Percentiles rank a stretch among this genome's conserved stretches.
Conservation (phyloP, 768 basidiomycete genomes). For the Antrodiella citrinella region DNA sequence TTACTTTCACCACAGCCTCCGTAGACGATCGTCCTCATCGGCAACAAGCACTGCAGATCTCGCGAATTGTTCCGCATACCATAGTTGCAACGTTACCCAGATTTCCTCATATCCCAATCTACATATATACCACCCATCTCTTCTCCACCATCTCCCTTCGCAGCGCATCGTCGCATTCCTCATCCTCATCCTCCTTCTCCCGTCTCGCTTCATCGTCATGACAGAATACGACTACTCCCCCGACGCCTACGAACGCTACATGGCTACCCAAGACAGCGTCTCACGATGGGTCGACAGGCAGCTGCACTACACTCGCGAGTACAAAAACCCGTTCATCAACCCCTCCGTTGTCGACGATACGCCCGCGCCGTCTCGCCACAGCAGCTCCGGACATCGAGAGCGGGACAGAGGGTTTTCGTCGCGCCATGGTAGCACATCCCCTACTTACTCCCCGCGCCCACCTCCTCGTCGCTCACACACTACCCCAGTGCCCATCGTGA, state of each 20-base stretch:
- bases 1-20: neutral
- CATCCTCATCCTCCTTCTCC: neutral
- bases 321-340: conserved; percentile 16
- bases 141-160: neutral
- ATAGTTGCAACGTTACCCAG: neutral
- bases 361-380: conserved; percentile 7
- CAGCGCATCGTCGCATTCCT: neutral
- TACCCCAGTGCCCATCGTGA: neutral
- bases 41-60: neutral
- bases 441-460: conserved; percentile 3
- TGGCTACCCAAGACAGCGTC: conserved; percentile 19
- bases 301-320: conserved; percentile 11
- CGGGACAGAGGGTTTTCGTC: conserved; percentile 9
- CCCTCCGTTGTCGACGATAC: conserved; percentile 5
- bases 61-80: neutral
- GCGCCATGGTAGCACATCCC: conserved; percentile 11
- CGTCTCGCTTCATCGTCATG: conserved; percentile 13
- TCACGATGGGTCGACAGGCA: conserved; percentile 21
- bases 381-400: conserved; percentile 7
- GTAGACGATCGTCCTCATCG: neutral
- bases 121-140: neutral
- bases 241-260: conserved; percentile 22
- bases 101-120: neutral
- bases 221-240: conserved; percentile 30
- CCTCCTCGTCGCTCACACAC: conserved; percentile 6